These are phyloP conservation scores for Lodderomyces elongisporus DNA, from an alignment of 1,139 yeast species.

Conservation along the genomic window DNA sequence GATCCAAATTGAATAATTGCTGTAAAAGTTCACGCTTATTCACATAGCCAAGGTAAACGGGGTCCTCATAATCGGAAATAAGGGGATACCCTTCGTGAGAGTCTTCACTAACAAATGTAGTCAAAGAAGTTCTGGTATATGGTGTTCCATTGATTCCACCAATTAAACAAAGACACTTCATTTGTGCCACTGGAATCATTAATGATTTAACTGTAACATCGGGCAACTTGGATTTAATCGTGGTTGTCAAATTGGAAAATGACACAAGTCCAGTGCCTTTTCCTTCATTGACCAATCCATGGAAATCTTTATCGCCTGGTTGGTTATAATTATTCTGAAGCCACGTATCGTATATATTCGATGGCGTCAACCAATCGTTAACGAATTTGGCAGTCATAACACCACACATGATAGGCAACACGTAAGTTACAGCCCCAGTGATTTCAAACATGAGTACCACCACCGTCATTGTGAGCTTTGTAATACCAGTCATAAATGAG, in stretches of 20 bases:
- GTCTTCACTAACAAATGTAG: constrained; percentile 24
- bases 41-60: constrained; percentile 34
- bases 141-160: constrained; percentile 18
- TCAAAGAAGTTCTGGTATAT: constrained; percentile 20
- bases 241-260: constrained; percentile 20
- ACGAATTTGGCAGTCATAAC: constrained; percentile 50
- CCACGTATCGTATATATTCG: constrained; percentile 48
- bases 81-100: constrained; percentile 44
- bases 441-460: constrained; percentile 55
- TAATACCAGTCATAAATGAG: constrained; percentile 52
- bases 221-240: constrained; percentile 29
- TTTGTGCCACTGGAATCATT: constrained; percentile 29
- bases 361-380: constrained; percentile 43
- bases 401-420: constrained; percentile 55
- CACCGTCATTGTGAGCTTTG: constrained; percentile 52
- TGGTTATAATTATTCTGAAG: constrained; percentile 28
- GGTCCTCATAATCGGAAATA: constrained; percentile 22
- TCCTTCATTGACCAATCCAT: constrained; percentile 23
- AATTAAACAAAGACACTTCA: constrained; percentile 27
- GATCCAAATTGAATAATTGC: constrained; percentile 14
- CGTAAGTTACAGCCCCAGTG: constrained; percentile 57
- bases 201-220: constrained; percentile 25
- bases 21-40: constrained; percentile 23
- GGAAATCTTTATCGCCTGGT: constrained; percentile 3
- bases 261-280: constrained; percentile 39